A percentile compares a stretch with the other conserved stretches of the same genome.
Evolutionary conservation across 2,329 filamentous ascomycete species (phyloP).

Genomic region (Gremmenia infestans): DNA sequence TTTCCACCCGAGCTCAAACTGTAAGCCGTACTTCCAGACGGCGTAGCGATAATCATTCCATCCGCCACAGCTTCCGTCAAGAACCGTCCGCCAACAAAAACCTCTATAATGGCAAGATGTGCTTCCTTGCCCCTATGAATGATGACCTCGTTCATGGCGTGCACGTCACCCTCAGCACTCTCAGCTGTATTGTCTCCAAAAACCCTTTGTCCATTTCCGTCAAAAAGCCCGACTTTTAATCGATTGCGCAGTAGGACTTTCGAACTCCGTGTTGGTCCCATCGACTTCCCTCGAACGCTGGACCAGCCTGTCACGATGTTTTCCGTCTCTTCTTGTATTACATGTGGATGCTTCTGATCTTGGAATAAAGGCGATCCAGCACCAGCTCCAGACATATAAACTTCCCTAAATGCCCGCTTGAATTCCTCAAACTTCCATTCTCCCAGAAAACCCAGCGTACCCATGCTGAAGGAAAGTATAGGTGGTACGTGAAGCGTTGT

Average conservation of each 20-base stretch:
- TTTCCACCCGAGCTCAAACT: slow-evolving; percentile 87
- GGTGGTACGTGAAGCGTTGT: slow-evolving; percentile 78
- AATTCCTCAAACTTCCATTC: slow-evolving; percentile 96
- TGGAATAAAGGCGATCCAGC: slow-evolving; percentile 30
- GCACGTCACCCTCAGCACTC: slow-evolving; percentile 36
- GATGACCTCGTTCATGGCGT: slow-evolving; percentile 91
- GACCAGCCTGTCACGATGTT: slow-evolving; percentile 58
- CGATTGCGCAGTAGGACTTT: slow-evolving; percentile 83
- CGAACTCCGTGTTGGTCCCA: slow-evolving; percentile 68
- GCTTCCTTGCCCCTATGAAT: slow-evolving; percentile 87
- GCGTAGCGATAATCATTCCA: slow-evolving; percentile 89
- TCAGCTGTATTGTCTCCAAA: slow-evolving; percentile 32
- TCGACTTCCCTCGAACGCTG: slow-evolving; percentile 70
- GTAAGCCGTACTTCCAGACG: slow-evolving; percentile 93
- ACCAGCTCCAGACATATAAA: slow-evolving; percentile 74
- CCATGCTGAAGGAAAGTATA: slow-evolving; percentile 94
- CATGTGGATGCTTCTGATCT: slow-evolving; percentile 29
- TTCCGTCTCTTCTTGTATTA: slow-evolving; percentile 19
- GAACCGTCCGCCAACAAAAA: slow-evolving; percentile 83
- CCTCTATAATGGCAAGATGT: slow-evolving; percentile 86
- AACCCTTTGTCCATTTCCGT: slow-evolving; percentile 58
- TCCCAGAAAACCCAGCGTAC: slow-evolving; percentile 87
- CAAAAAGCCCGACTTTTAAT: slow-evolving; percentile 80
- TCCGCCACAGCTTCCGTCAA: slow-evolving; percentile 93
- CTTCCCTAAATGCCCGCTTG: slow-evolving; percentile 86